A percentile compares a stretch with the other conserved stretches of the same genome.
Conservation (phyloP, 2,329 filamentous ascomycete species). For the Hymenoscyphus fraxineus region DNA sequence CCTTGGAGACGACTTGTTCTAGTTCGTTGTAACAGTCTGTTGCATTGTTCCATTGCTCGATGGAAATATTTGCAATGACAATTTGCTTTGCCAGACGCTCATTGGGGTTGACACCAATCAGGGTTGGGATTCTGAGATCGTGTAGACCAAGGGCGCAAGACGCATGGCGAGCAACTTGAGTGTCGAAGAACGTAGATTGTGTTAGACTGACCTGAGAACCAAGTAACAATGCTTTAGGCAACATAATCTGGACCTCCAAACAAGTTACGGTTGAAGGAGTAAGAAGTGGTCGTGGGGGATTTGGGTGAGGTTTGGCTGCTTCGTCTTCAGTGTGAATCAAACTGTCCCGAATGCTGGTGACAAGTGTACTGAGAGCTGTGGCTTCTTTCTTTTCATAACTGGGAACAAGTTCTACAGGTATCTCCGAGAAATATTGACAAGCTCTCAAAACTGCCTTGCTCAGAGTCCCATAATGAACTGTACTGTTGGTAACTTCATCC, state of each 20-base stretch:
- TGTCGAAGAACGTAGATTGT: constrained; percentile 38
- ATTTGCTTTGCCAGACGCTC: constrained; percentile 66
- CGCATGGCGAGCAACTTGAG: constrained; percentile 15
- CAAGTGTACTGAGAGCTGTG: not conserved
- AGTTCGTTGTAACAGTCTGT: constrained; percentile 52
- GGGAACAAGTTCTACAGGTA: no score
- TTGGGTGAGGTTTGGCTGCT: not conserved
- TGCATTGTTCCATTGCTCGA: constrained; percentile 45
- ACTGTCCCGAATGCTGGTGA: not conserved
- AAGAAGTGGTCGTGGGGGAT: constrained; percentile 32
- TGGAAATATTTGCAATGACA: constrained; percentile 58
- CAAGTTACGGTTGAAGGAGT: constrained; percentile 40
- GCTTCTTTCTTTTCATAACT: not conserved
- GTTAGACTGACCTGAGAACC: constrained; percentile 55
- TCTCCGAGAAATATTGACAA: constrained; percentile 16
- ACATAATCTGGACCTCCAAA: constrained; percentile 49
- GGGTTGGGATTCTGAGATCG: constrained; percentile 58
- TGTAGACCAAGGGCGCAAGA: constrained; percentile 42
- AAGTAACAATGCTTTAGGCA: constrained; percentile 67
- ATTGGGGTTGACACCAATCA: constrained; percentile 71
- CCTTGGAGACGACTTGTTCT: constrained; percentile 48
- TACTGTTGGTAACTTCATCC: constrained; percentile 64
- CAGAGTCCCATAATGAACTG: constrained; percentile 70
- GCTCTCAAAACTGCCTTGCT: constrained; percentile 59
- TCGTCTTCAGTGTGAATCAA: not conserved